Base-by-base conservation (phyloP, 2,329 filamentous ascomycete species). In the Lachnellula cervina region DNA sequence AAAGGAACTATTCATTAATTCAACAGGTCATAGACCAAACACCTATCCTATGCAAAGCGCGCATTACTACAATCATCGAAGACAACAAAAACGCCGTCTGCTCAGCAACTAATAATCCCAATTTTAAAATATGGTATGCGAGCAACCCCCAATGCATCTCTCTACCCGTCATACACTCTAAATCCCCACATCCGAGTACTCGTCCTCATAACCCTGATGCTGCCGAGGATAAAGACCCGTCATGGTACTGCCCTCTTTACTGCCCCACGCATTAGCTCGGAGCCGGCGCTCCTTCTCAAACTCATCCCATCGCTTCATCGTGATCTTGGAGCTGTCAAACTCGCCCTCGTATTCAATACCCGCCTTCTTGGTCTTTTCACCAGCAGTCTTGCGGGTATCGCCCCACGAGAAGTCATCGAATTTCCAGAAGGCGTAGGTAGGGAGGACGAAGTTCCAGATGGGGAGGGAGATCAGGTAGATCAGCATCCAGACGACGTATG, bases 361-460 rank as follows among this genome's bases (percentile, higher is more conserved):
- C 2, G 82, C 89, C 75, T 93, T 94, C 78, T 93, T 92, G 14
- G 83, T 87, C 76, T 88, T 90, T 69, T 96, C 93, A 28, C 92
- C 92, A 0, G 87, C 89, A 42, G 93, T 96, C 82, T 97, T 96
- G 59, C 94, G 85, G 54, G 94, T 99, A 62, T 99, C 95, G 68
- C 94, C 94, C 94, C 94, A 99, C 55, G 89, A 96, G 79, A 99
- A 99, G 77, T 99, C 94, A 71, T 99, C 94, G 71, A 99, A 99
- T 76, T 99, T 97, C 94, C 94, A 99, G 79, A 93, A 99, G 3
- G 94, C 88, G 70, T 99, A 99, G 7, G 84, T 83, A 0, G 94
- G 94, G 8, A 99, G 84, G 38, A 99, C 80, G 71, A 99, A 96
- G 74, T 99, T 99, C 94, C 94, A 99, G 56, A 99, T 82, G 0